Conservation (phyloP, 371 early-diverging fungal species). For the Mucor plumbeus region DNA sequence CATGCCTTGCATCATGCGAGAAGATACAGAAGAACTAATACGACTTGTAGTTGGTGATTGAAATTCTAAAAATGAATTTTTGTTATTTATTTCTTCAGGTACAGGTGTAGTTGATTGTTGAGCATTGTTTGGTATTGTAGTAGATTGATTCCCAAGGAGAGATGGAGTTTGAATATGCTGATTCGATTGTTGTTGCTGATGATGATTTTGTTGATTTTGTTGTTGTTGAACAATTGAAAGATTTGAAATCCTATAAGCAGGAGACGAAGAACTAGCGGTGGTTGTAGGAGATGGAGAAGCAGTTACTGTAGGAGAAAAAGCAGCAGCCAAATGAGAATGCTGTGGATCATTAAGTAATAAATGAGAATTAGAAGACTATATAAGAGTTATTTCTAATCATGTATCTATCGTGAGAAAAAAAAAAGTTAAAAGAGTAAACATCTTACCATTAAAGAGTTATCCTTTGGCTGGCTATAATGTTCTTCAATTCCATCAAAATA, state of each 20-base stretch:
- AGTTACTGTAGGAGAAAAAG: neutral
- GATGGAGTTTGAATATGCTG: constrained; percentile 18
- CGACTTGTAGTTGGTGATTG: constrained; percentile 23
- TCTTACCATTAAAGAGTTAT: constrained; percentile 13
- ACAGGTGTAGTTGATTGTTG: neutral
- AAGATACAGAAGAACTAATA: constrained; percentile 15
- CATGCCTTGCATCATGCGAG: constrained; percentile 37
- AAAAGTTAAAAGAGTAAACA: constrained; percentile 9
- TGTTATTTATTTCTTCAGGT: constrained; percentile 8
- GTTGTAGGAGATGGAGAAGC: constrained; percentile 16
- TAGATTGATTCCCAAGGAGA: neutral
- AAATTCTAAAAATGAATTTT: constrained; percentile 14
- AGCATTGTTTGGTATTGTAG: neutral
- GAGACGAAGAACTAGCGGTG: constrained; percentile 6
- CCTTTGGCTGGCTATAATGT: neutral
- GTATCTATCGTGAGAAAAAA: constrained; percentile 26
- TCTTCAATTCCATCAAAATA: constrained; percentile 22
- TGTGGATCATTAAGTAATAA: constrained; percentile 1
- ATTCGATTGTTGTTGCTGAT: constrained; percentile 8
- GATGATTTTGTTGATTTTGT: neutral
- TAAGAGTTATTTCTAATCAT: constrained; percentile 22
- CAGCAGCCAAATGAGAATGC: constrained; percentile 7
- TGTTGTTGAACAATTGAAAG: constrained; percentile 7
- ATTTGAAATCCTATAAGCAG: constrained; percentile 10
- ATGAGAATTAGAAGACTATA: constrained; percentile 10